phyloP scores from a whole-genome alignment of 1,284 basidiomycete species.

The Termitomyces sp. region DNA sequence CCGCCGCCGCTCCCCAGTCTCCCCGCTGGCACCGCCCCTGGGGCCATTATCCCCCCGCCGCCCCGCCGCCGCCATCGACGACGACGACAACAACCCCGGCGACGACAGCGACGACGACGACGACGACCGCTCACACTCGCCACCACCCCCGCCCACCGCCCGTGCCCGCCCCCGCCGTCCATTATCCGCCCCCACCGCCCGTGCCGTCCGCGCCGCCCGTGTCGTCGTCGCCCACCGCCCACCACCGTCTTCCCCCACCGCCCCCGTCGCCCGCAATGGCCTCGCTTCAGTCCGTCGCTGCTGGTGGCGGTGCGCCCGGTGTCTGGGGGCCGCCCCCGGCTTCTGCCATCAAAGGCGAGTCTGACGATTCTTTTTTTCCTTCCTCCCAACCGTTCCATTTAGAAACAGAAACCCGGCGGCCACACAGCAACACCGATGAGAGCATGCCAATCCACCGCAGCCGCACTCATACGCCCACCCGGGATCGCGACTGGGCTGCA shows the following conservation, averaged over 20 bases:
- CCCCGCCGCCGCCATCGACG: conserved; percentile 1
- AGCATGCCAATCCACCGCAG: conserved; percentile 6
- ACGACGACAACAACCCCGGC: too few species aligned
- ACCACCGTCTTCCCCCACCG: conserved; percentile 7
- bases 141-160: conserved; percentile 15
- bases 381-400: too few species aligned
- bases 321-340: conserved; percentile 13
- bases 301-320: conserved; percentile 5
- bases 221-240: neutral
- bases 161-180: conserved; percentile 11
- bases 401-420: too few species aligned
- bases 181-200: conserved; percentile 17
- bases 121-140: too few species aligned
- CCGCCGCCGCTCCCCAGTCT: neutral
- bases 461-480: conserved; percentile 9
- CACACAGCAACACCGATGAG: neutral
- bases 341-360: conserved; percentile 7
- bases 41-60: neutral
- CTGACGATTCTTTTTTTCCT: neutral
- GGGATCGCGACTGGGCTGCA: conserved; percentile 15
- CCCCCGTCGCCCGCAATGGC: conserved; percentile 24
- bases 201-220: conserved; percentile 1
- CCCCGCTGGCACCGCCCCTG: neutral
- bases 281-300: conserved; percentile 15
- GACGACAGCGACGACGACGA: too few species aligned